Evolutionary conservation across 495 filamentous ascomycete genomes (phyloP), one percentile per base, ranked within the genome.

Genomic region (Tuber magnatum): DNA sequence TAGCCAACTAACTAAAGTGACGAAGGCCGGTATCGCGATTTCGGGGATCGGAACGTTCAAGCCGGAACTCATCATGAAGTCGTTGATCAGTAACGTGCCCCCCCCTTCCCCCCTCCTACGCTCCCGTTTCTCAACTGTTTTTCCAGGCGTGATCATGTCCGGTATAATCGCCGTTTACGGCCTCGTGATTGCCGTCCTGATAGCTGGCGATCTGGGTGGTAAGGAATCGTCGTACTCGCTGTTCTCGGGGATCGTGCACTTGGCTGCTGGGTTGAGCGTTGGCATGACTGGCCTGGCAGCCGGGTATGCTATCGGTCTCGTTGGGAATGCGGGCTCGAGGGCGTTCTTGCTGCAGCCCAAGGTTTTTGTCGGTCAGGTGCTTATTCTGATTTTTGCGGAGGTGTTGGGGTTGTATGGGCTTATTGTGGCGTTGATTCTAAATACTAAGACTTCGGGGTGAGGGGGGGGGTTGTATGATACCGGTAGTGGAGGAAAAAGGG

Each of bases 91-190:
- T 80, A 42, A 46, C 22, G 68, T 16, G 28, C 46, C 70, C 22
- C 68, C 35, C 24, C 38, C 2, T 18, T 10, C 61, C 24, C 32
- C 81, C 65, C 68, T 68, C 32, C 73, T 78, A 94, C 93, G 97
- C 92, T 70, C 87, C 97, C 51, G 94, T 97, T 92, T 70, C 87
- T 97, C 48, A 95, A 28, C 10, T 14, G n/a, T 56, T 56, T 56
- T 24, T 10, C 96, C 20, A 81, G 95, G 94, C 73, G 94, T 98
- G 78, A 93, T 99, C 86, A 99, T 99, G 95, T 96, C 95, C 82
- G 95, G 95, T 88, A 99, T 99, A 83, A 93, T 99, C 80, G 95
- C 95, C 48, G 96, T 99, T 78, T 99, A 99, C 85, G 90, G 94
- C 48, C 92, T 99, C 69, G 95, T 99, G 78, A 92, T 99, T 78